Base-by-base conservation (phyloP, 345 rosid genomes). In the Cardamine occulta region DNA sequence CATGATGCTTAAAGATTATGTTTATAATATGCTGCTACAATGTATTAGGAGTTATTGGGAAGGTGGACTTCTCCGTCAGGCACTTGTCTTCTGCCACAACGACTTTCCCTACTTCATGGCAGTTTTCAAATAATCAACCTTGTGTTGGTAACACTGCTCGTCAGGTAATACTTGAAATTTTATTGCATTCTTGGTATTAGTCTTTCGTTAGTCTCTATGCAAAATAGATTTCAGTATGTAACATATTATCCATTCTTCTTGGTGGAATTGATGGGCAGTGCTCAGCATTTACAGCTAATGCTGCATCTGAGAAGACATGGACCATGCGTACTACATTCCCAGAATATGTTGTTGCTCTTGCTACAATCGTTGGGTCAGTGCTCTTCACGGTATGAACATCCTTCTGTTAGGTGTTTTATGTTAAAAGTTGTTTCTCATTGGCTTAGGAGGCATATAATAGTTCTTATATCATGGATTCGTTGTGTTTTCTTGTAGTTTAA, bases 291-390 rank as follows among this genome's bases (percentile, higher is more conserved):
- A 74, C 79, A 59, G 90, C 95, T 34, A 83, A 64, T 70, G 82
- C 89, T 40, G 73, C 95, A 59, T 88, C 98, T 12, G 98, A 91
- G 83, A 91, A 91, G 81, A 91, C 95, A 32, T 94, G 98, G 98
- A 87, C 93, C 11, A 94, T 91, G 98, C 91, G 87, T 5, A 53
- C 95, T 24, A 94, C 98, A 21, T 91, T 94, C 70, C 98, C 97
- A 53, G 97, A 94, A 91, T 94, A 94, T 80, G 91, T 94, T 73
- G 98, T 94, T 81, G 98, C 98, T 82, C 95, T 94, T 60, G 92
- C 97, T 58, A 94, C 98, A 24, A 86, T 94, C 63, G 97, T 88
- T 72, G 98, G 98, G 64, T 94, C 98, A 42, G 97, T 94, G 40
- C 98, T 94, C 77, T 94, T 94, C 80, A 70, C 96, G 85, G 97